phyloP scores from a whole-genome alignment of 1,284 basidiomycete genomes.

The Neonothopanus nambi region DNA sequence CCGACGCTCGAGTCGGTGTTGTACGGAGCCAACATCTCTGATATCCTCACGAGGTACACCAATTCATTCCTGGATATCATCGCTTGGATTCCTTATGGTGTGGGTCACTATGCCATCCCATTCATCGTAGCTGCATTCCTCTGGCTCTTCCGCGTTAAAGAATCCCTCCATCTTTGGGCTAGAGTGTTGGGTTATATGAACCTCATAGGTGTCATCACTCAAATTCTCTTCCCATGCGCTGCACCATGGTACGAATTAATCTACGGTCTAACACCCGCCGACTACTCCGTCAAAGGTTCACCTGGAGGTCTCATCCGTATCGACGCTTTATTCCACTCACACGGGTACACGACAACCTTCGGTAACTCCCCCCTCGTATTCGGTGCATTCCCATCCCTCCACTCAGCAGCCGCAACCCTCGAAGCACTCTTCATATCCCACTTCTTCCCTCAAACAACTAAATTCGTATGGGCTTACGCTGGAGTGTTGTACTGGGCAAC shows the following conservation, averaged over 20 bases:
- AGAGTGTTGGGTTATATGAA: constrained; percentile 94
- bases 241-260: constrained; percentile 99
- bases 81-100: constrained; percentile 96
- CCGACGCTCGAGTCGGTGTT: constrained; percentile 94
- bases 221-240: constrained; percentile 90
- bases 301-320: constrained; percentile 93
- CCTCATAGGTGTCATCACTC: constrained; percentile 84
- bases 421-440: constrained; percentile 93
- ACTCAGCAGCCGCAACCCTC: constrained; percentile 89
- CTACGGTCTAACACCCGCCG: constrained; percentile 92
- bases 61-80: constrained; percentile 90
- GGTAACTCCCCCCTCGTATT: constrained; percentile 92
- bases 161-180: constrained; percentile 84
- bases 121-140: constrained; percentile 79
- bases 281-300: constrained; percentile 90
- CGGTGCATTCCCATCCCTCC: constrained; percentile 94
- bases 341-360: constrained; percentile 85
- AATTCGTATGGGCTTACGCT: constrained; percentile 82
- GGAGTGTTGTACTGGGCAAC: constrained; percentile 96
- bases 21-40: constrained; percentile 96
- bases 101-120: constrained; percentile 86
- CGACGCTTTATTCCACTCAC: constrained; percentile 81
- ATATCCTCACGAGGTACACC: constrained; percentile 92
- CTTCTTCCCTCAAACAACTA: constrained; percentile 83
- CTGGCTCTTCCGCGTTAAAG: constrained; percentile 64